A percentile compares a stretch with the other conserved stretches of the same genome.
Conservation (phyloP, 78 protist genomes). For the Tieghemostelium lacteum region DNA sequence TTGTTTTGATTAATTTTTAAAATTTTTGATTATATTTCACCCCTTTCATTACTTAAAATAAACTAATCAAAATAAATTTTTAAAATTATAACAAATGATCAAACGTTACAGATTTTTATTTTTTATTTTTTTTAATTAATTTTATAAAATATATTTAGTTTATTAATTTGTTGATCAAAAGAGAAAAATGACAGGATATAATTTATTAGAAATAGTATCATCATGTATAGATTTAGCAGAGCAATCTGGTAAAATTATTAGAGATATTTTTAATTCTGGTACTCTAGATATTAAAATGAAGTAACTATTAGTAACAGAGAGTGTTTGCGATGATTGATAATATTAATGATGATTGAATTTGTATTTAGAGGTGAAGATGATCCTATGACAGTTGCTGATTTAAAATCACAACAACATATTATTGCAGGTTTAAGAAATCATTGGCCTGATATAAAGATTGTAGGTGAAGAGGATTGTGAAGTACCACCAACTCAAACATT, state of each 20-base stretch:
- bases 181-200: no score
- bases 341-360: not conserved
- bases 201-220: conserved; percentile 55
- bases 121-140: no score
- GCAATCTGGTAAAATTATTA: conserved; percentile 67
- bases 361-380: conserved; percentile 61
- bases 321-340: not conserved
- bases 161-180: no score
- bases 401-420: conserved; percentile 73
- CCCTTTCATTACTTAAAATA: no score
- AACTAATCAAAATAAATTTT: no score
- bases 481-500: conserved; percentile 17
- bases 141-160: no score
- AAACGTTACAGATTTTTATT: no score
- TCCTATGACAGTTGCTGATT: conserved; percentile 81
- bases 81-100: no score
- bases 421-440: conserved; percentile 27
- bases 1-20: no score
- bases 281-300: conserved; percentile 41
- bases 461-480: conserved; percentile 80
- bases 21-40: no score
- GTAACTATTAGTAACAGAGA: not conserved
- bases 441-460: conserved; percentile 40
- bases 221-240: conserved; percentile 62
- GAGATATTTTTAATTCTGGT: conserved; percentile 57